phyloP scores from a whole-genome alignment of 495 filamentous ascomycete genomes.

The Lindgomyces ingoldianus region DNA sequence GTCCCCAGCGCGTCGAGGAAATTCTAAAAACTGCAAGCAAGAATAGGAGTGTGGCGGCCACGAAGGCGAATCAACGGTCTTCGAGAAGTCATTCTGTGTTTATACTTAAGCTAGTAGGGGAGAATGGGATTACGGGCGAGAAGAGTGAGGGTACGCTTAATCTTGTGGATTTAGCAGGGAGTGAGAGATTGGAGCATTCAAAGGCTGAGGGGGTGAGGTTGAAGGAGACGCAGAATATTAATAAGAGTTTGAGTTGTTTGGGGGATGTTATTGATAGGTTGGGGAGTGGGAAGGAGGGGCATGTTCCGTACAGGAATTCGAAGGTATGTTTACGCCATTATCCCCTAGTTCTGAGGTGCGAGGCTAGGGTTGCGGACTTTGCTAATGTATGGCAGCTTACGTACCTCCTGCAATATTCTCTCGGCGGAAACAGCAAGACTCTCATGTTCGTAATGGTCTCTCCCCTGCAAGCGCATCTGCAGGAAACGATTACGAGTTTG shows the following conservation, averaged over 20 bases:
- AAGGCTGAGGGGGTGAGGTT: slow-evolving; percentile 80
- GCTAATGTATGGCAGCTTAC: slow-evolving; percentile 63
- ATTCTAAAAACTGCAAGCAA: slow-evolving; percentile 76
- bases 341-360: no score
- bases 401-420: slow-evolving; percentile 90
- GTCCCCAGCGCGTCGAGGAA: slow-evolving; percentile 70
- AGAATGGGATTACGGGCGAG: slow-evolving; percentile 78
- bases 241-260: slow-evolving; percentile 85
- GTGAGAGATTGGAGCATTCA: slow-evolving; percentile 84
- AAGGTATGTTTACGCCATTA: no score
- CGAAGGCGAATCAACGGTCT: slow-evolving; percentile 91
- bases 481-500: slow-evolving; percentile 91
- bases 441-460: slow-evolving; percentile 99
- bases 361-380: no score
- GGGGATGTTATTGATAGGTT: slow-evolving; percentile 93
- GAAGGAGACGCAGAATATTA: slow-evolving; percentile 96
- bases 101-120: slow-evolving; percentile 83
- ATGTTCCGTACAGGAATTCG: slow-evolving; percentile 92
- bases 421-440: slow-evolving; percentile 94
- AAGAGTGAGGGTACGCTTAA: slow-evolving; percentile 92
- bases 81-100: slow-evolving; percentile 96
- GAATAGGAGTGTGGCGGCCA: slow-evolving; percentile 91
- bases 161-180: slow-evolving; percentile 92
- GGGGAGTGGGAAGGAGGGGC: slow-evolving; percentile 79
- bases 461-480: slow-evolving; percentile 85